Conservation (phyloP, 805 yeast species). For the Starmerella potacharoeniae region DNA sequence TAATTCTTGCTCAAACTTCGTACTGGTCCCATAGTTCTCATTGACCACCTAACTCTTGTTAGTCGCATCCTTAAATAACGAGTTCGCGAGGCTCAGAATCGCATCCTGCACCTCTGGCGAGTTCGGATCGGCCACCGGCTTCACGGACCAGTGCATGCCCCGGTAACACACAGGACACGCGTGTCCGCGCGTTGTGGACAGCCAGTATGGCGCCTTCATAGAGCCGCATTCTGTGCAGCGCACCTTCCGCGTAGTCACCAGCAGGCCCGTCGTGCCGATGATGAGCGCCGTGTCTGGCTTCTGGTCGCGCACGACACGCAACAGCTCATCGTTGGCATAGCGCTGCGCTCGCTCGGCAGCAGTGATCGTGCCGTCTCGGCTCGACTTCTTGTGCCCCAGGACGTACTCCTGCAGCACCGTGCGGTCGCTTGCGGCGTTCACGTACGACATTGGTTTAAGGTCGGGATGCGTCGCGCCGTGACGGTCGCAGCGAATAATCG, state of each 20-base stretch:
- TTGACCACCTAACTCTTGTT: neutral
- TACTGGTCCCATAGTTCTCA: too few species aligned
- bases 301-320: neutral
- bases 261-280: neutral
- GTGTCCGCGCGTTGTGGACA: neutral
- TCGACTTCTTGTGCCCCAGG: conserved; percentile 20
- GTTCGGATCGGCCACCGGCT: neutral
- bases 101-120: neutral
- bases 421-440: conserved; percentile 18
- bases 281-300: neutral
- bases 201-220: neutral
- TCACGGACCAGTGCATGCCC: neutral
- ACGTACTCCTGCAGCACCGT: conserved; percentile 28
- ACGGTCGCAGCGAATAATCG: conserved; percentile 27
- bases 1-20: too few species aligned
- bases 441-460: conserved; percentile 23
- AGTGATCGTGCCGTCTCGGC: neutral
- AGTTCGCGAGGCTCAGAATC: neutral
- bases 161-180: neutral
- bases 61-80: neutral
- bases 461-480: conserved; percentile 19
- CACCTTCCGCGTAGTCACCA: neutral
- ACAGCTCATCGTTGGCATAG: neutral
- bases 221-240: neutral
- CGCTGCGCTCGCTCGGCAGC: neutral